phyloP scores from a whole-genome alignment of 768 basidiomycete species.

The Lactarius sanguifluus region DNA sequence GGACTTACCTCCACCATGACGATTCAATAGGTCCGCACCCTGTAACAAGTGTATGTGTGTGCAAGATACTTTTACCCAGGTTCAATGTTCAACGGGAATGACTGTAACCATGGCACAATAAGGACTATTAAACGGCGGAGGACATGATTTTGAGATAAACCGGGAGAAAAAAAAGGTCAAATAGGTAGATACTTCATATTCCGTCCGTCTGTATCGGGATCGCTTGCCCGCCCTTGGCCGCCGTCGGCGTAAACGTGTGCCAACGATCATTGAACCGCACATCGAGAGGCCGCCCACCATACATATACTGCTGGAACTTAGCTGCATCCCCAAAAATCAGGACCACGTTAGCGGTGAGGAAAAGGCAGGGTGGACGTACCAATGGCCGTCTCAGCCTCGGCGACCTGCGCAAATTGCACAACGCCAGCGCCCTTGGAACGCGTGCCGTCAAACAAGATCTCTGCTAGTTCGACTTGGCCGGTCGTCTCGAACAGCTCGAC shows the following conservation, averaged over 20 bases:
- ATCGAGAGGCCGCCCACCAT: slow-evolving; percentile 86
- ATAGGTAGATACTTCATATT: slow-evolving; percentile 26
- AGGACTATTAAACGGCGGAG: background rate
- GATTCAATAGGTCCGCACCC: background rate
- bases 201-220: slow-evolving; percentile 63
- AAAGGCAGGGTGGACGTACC: slow-evolving; percentile 44
- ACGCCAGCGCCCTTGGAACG: slow-evolving; percentile 95
- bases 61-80: background rate
- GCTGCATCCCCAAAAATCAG: too few species aligned
- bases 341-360: slow-evolving; percentile 12
- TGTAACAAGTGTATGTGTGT: background rate
- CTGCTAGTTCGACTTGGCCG: slow-evolving; percentile 90
- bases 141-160: background rate
- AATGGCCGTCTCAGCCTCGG: slow-evolving; percentile 93
- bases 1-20: background rate
- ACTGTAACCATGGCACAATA: background rate
- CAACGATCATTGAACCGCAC: slow-evolving; percentile 95
- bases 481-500: slow-evolving; percentile 99
- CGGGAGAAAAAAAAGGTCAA: background rate
- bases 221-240: slow-evolving; percentile 83
- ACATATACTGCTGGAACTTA: slow-evolving; percentile 95
- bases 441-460: slow-evolving; percentile 90
- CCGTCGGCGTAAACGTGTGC: slow-evolving; percentile 88
- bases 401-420: slow-evolving; percentile 86
- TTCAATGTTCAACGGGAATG: background rate